A percentile compares a stretch with the other conserved stretches of the same genome.
Conservation (phyloP, 805 yeast species). For the Metschnikowia kofuensis region DNA sequence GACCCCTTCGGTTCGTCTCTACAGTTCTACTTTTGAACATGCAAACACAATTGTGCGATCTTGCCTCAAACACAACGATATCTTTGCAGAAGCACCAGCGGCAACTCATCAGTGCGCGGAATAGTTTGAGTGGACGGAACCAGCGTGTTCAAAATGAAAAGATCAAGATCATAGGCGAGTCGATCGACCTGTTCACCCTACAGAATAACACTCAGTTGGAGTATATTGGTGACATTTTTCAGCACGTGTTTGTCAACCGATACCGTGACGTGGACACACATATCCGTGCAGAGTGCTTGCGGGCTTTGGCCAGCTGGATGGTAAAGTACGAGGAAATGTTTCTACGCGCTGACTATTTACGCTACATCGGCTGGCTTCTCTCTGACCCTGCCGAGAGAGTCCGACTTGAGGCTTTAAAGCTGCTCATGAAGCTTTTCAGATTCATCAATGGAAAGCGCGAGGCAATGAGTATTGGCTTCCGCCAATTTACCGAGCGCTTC, state of each 20-base stretch:
- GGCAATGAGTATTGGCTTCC: constrained; percentile 54
- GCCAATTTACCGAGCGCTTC: constrained; percentile 77
- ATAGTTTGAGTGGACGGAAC: constrained; percentile 28
- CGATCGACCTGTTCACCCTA: constrained; percentile 32
- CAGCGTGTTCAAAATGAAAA: constrained; percentile 36
- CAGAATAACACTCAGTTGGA: constrained; percentile 55
- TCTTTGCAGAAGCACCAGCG: constrained; percentile 43
- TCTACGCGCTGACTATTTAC: constrained; percentile 63
- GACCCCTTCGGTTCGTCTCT: constrained; percentile 70
- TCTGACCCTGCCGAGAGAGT: constrained; percentile 66
- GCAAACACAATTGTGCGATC: constrained; percentile 57
- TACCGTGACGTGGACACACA: constrained; percentile 74
- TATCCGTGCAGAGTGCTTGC: constrained; percentile 69
- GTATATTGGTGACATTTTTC: constrained; percentile 62
- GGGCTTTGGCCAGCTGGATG: constrained; percentile 68
- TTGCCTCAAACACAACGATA: constrained; percentile 36
- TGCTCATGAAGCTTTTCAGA: constrained; percentile 49
- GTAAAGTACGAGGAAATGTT: constrained; percentile 66
- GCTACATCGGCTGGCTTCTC: constrained; percentile 81
- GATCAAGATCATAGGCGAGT: constrained; percentile 44
- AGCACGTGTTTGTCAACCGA: constrained; percentile 67
- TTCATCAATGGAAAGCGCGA: constrained; percentile 18
- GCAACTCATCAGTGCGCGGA: constrained; percentile 35
- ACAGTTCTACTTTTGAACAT: constrained; percentile 57
- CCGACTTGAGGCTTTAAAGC: constrained; percentile 60